Evolutionary conservation across 2,329 filamentous ascomycete species (phyloP), one percentile per base, ranked within the genome.

Genomic region (Botrytis byssoidea): DNA sequence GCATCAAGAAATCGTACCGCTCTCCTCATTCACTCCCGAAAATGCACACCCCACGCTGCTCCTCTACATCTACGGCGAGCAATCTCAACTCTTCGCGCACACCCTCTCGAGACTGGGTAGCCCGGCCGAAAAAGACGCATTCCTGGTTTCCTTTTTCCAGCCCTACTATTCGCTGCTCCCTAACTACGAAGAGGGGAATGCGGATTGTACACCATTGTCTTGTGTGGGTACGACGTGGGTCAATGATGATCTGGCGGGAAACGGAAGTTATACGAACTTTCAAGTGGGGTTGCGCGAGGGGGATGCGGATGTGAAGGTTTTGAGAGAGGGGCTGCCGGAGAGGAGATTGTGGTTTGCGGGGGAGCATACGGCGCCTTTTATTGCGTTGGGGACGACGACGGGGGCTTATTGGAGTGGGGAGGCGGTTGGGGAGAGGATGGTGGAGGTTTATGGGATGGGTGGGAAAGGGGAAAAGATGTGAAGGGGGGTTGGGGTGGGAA

Each of bases 391-490:
- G 0, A 98, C 95, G 7, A 92, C 91, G 20, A 97, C 94, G 0
- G 95, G 95, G 0, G 95, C 95, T 18, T 98, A 94, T 82, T 69
- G 68, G 93, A 94, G 92, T 81, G 95, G 95, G 1, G 93, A 97
- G 84, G 88, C 87, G 32, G 92, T 94, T 48, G 94, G 88, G 1
- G 87, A 85, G 81, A 88, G 90, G 79, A 88, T 94, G 74, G 83
- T 85, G 0, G 85, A 86, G 78, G 85, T 83, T 12, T 91, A 91
- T 80, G 86, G 83, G 14, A 51, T 51, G 64, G 44, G 64, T 37
- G 14, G 8, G 22, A 32, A 51, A 16, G 29, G n/a, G 42, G 18
- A 20, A 44, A 8, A 4, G 18, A 6, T n/a, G 63, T 48, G 12
- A 40, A 10, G 44, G 29, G 44, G 16, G 42, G 16, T 10, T 40